These are phyloP conservation scores for Pleurozium schreberi DNA, from an alignment of 225 moss, liverwort and hornwort genomes.

Conservation along the genomic window DNA sequence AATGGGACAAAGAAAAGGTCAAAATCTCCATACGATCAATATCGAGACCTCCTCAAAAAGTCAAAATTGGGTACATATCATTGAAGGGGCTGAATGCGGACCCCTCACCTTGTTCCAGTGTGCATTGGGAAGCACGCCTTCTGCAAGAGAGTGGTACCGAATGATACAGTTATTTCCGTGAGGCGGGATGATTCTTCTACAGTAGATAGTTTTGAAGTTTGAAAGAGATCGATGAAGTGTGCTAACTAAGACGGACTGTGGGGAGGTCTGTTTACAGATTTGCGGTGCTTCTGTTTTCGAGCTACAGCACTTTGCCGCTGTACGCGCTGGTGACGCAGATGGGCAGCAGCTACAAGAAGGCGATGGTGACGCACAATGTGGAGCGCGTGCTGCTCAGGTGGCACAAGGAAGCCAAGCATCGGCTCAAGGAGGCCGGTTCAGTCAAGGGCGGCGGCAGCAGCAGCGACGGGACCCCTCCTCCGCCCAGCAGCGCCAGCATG, in stretches of 20 bases:
- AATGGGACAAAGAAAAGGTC: background rate
- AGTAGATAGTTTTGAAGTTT: background rate
- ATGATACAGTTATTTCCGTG: background rate
- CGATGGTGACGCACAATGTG: conserved; percentile 39
- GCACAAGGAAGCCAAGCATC: conserved; percentile 31
- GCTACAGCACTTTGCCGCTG: conserved; percentile 80
- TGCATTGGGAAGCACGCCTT: background rate
- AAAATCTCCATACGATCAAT: background rate
- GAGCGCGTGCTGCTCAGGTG: conserved; percentile 28
- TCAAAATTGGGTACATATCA: background rate
- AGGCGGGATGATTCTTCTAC: background rate
- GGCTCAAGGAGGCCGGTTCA: background rate
- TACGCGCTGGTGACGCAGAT: conserved; percentile 94
- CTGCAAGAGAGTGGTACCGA: background rate
- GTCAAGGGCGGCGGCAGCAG: background rate
- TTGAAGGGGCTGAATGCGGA: background rate
- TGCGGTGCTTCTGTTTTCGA: background rate
- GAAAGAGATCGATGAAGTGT: too few species aligned
- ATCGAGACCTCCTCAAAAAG: background rate
- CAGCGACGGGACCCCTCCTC: background rate
- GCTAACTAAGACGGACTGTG: background rate
- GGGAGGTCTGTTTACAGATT: background rate
- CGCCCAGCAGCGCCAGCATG: conserved; percentile 22
- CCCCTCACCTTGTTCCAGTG: background rate
- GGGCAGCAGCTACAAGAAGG: conserved; percentile 84